phyloP scores from a whole-genome alignment of 202 grass and related monocot genomes.

The Hordeum pubiflorum region DNA sequence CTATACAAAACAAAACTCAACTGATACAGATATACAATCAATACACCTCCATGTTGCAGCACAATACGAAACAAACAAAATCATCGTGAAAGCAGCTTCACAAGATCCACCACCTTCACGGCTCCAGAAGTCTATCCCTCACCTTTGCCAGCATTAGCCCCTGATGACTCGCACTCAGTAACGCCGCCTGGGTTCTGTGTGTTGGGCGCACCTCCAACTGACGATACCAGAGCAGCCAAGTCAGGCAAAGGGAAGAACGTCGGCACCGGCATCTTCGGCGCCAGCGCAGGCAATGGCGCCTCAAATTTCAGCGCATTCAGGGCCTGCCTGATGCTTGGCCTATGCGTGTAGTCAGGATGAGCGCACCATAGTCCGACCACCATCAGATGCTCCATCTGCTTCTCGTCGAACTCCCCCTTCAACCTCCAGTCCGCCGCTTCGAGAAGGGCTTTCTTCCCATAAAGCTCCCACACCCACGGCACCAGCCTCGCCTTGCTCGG shows the following conservation, averaged over 20 bases:
- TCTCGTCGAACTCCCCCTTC: constrained; percentile 31
- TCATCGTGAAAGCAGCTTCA: not conserved
- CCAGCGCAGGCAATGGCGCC: constrained; percentile 50
- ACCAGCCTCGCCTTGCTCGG: constrained; percentile 41
- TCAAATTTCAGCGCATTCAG: constrained; percentile 59
- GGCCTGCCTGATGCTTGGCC: constrained; percentile 61
- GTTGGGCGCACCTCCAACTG: not conserved
- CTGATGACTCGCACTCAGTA: constrained; percentile 6
- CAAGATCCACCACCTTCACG: not conserved
- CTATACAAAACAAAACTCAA: not conserved
- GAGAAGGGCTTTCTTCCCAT: constrained; percentile 41
- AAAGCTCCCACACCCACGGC: constrained; percentile 69
- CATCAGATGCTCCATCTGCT: constrained; percentile 64
- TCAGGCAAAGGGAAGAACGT: constrained; percentile 51
- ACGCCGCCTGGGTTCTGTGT: not conserved
- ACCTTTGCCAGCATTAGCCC: not conserved
- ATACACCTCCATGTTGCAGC: no score
- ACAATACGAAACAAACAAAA: not conserved
- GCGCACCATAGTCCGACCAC: constrained; percentile 67
- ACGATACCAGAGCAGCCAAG: constrained; percentile 9
- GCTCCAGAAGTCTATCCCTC: constrained; percentile 13
- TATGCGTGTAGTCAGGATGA: constrained; percentile 56
- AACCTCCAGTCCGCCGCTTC: constrained; percentile 53
- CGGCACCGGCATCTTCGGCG: constrained; percentile 53
- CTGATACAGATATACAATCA: not conserved